Evolutionary conservation across 768 basidiomycete genomes (phyloP), one percentile per base, ranked within the genome.

Genomic region (Tephrocybe rancida): DNA sequence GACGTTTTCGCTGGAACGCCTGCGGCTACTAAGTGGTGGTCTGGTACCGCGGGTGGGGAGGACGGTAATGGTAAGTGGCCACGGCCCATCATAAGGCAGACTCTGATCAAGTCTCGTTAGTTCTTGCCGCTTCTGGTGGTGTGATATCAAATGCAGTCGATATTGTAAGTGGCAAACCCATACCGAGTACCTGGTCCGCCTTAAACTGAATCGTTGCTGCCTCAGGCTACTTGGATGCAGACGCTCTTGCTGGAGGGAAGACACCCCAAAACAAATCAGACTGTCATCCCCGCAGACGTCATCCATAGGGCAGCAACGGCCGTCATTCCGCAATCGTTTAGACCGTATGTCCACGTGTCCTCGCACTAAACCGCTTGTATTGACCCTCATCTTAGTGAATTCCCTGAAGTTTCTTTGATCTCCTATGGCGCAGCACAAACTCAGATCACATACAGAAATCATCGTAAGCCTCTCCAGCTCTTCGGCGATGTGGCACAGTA

Each of bases 221-320:
- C 21, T 45, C 24, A 70, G 68, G 65, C 66, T 16, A 63, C 57
- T 16, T 71, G 67, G 67, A 58, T 71, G 10, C 66, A 66, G 48
- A 60, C 56, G 21, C 64, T 71, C 11, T 48, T 71, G 6, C 39
- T 56, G 5, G 63, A 64, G 10, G 70, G 69, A 11, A 57, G 44
- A 8, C 59, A 66, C 24, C 65, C 68, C 1, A 22, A 22, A 0
- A 64, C 60, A 3, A 62, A 66, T 30, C 39, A 58, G 29, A 54
- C 57, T 1, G 58, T 69, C 3, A 67, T 71, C 24, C 68, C 70
- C 13, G 39, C 52, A 1, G 56, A 50, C 16, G 62, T 66, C 8
- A 45, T 70, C 6, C 39, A 48, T 3, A 65, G 58, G 48, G 64
- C 58, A 6, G 62, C 64, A 11, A 56, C 61, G 16, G 65, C 63